These are phyloP conservation scores for Teratosphaeriaceae sp. DNA, from an alignment of 2,329 filamentous ascomycete genomes.

Conservation along the genomic window DNA sequence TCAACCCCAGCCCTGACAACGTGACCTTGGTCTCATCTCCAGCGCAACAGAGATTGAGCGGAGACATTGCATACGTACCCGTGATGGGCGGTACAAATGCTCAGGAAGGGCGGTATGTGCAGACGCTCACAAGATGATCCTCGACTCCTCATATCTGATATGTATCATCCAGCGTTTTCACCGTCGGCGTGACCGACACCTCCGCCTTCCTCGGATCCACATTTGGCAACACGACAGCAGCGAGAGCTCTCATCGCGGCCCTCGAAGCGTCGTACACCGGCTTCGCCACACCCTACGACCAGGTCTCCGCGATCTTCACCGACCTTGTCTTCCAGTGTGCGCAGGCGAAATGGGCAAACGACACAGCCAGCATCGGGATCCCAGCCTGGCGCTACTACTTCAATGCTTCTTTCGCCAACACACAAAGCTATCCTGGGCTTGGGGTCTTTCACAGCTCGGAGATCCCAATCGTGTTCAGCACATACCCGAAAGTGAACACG, in stretches of 20 bases:
- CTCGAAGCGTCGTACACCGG: constrained; percentile 26
- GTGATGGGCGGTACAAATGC: constrained; percentile 29
- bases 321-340: constrained; percentile 25
- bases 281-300: constrained; percentile 20
- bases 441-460: constrained; percentile 32
- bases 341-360: constrained; percentile 22
- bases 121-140: not conserved
- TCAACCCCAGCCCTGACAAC: constrained; percentile 28
- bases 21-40: constrained; percentile 26
- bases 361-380: constrained; percentile 22
- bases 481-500: constrained; percentile 18
- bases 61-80: constrained; percentile 29
- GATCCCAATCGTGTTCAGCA: constrained; percentile 31
- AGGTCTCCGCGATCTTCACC: constrained; percentile 22
- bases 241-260: constrained; percentile 16
- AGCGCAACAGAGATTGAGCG: constrained; percentile 18
- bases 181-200: constrained; percentile 22
- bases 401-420: constrained; percentile 31
- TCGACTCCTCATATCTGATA: no score
- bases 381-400: constrained; percentile 34
- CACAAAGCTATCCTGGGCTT: constrained; percentile 20
- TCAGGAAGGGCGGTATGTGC: constrained; percentile 28
- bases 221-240: constrained; percentile 15
- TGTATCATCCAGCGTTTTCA: constrained; percentile 28
- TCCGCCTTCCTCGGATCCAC: constrained; percentile 13